Percentiles rank a stretch among this genome's conserved stretches.
Evolutionary conservation across 116 monocot genomes (phyloP).

Genomic region (Iris pallida): DNA sequence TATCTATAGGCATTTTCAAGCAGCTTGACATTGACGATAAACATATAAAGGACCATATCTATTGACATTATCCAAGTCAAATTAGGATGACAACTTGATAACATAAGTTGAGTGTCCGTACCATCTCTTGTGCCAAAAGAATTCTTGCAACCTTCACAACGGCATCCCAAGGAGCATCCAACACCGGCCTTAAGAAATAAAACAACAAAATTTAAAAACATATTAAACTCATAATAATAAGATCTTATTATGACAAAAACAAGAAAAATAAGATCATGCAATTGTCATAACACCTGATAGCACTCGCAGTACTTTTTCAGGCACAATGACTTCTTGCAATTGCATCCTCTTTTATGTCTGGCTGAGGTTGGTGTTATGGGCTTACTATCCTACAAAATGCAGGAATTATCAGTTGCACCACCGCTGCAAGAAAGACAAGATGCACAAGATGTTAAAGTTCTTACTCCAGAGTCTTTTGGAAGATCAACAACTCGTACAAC

Average conservation of each 20-base stretch:
- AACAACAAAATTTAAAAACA: neutral
- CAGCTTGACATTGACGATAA: no score
- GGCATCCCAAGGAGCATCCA: conserved; percentile 24
- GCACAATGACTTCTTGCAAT: conserved; percentile 31
- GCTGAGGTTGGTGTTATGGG: conserved; percentile 21
- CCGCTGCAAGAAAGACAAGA: conserved; percentile 8
- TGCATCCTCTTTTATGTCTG: conserved; percentile 35
- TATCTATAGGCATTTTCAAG: no score
- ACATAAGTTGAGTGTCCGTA: neutral
- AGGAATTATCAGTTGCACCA: neutral
- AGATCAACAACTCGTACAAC: conserved; percentile 31
- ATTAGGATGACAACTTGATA: neutral
- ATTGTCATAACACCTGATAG: conserved; percentile 19
- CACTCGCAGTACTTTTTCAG: conserved; percentile 36
- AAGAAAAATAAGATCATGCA: neutral
- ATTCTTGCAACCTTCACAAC: conserved; percentile 31
- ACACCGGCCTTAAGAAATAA: conserved; percentile 22
- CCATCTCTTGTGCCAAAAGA: conserved; percentile 25
- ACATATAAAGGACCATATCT: no score
- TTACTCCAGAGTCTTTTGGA: conserved; percentile 28
- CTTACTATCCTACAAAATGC: conserved; percentile 15
- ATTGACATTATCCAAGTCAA: no score
- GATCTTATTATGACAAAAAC: neutral
- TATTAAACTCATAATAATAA: neutral
- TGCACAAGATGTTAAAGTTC: conserved; percentile 3